Conservation (phyloP, 441 rosid species). For the Viola pubescens region DNA sequence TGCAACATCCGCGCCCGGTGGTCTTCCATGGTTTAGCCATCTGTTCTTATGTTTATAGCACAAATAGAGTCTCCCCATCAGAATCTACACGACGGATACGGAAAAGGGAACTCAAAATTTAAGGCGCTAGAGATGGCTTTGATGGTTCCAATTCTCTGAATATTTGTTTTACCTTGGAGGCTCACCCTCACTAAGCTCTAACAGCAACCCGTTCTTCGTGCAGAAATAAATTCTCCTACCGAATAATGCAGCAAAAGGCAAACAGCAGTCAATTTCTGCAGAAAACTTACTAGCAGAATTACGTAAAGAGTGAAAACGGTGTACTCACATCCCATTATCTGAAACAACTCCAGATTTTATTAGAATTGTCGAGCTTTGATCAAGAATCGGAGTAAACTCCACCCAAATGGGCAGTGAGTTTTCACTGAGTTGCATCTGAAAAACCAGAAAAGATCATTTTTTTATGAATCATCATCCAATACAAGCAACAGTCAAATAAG, state of each 20-base stretch:
- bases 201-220: conserved; percentile 40
- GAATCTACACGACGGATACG: conserved; percentile 13
- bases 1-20: conserved; percentile 60
- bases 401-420: conserved; percentile 53
- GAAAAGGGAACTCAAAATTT: conserved; percentile 18
- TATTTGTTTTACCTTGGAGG: conserved; percentile 43
- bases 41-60: conserved; percentile 37
- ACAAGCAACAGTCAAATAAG: not conserved
- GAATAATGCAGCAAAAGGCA: conserved; percentile 9
- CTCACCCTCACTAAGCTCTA: conserved; percentile 48
- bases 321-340: conserved; percentile 46
- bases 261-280: no score
- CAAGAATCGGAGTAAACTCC: conserved; percentile 29
- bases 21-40: conserved; percentile 59
- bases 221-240: conserved; percentile 58
- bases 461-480: conserved; percentile 2
- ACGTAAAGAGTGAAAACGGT: conserved; percentile 8
- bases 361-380: conserved; percentile 24
- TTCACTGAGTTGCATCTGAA: conserved; percentile 52
- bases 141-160: conserved; percentile 9
- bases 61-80: conserved; percentile 23
- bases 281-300: no score
- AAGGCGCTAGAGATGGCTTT: not conserved
- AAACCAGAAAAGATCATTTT: not conserved
- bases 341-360: conserved; percentile 55